phyloP scores from a whole-genome alignment of 2,329 filamentous ascomycete genomes.

The Fusarium sublunatum region DNA sequence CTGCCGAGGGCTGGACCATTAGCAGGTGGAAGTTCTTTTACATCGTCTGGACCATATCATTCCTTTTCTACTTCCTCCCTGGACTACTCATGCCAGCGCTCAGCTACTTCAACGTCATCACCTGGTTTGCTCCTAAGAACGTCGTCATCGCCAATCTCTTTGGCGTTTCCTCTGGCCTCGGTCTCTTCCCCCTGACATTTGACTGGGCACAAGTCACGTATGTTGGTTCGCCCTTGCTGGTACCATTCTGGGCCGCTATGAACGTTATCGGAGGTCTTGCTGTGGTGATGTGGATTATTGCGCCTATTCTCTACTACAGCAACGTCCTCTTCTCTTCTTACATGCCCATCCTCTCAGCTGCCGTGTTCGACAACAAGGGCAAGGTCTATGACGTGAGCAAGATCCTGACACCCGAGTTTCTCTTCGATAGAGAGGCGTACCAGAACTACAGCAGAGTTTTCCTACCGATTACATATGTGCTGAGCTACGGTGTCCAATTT shows the following conservation, averaged over 20 bases:
- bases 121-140: conserved; percentile 88
- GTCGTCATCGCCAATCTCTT: conserved; percentile 90
- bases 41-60: conserved; percentile 75
- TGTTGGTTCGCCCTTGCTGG: conserved; percentile 85
- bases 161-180: conserved; percentile 84
- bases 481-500: conserved; percentile 89
- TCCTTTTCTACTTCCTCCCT: conserved; percentile 86
- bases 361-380: conserved; percentile 87
- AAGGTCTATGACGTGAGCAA: conserved; percentile 83
- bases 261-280: conserved; percentile 85
- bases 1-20: conserved; percentile 84
- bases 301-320: conserved; percentile 82
- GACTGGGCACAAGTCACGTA: conserved; percentile 93
- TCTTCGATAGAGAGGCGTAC: conserved; percentile 83
- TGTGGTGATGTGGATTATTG: conserved; percentile 85
- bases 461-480: conserved; percentile 85
- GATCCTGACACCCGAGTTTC: conserved; percentile 80
- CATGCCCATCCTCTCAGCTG: conserved; percentile 85
- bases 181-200: conserved; percentile 86
- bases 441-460: conserved; percentile 85
- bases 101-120: conserved; percentile 89
- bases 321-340: conserved; percentile 85
- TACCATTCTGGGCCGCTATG: conserved; percentile 87
- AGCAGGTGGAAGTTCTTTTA: conserved; percentile 88
- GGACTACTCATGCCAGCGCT: conserved; percentile 84